phyloP scores from a whole-genome alignment of 2,329 filamentous ascomycete genomes.

The Neonectria hederae region DNA sequence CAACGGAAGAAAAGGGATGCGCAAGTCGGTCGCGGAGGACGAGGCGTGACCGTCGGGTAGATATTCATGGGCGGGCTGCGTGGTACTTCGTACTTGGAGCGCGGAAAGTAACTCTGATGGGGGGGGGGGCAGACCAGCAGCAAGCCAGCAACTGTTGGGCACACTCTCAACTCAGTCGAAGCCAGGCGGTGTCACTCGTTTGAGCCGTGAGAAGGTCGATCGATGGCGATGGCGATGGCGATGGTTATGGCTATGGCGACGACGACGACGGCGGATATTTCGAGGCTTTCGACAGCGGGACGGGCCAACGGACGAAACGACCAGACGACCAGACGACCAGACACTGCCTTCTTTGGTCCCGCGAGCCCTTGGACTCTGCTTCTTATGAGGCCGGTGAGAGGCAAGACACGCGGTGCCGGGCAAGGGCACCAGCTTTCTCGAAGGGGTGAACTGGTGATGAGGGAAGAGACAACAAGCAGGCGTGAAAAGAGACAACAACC shows the following conservation, averaged over 20 bases:
- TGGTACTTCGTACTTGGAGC: constrained; percentile 17
- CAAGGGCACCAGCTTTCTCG: no score
- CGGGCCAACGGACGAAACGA: constrained; percentile 9
- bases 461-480: constrained; percentile 40
- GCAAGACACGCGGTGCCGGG: constrained; percentile 41
- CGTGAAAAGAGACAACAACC: constrained; percentile 44
- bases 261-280: neutral
- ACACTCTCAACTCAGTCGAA: neutral
- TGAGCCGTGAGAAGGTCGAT: neutral
- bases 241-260: no score
- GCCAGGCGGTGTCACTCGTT: neutral
- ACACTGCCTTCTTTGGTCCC: constrained; percentile 3
- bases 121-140: neutral
- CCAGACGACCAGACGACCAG: neutral
- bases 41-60: constrained; percentile 32
- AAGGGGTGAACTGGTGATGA: constrained; percentile 29
- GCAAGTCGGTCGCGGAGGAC: constrained; percentile 31
- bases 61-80: constrained; percentile 30
- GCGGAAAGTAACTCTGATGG: neutral
- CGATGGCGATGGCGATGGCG: neutral
- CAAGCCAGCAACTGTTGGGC: neutral
- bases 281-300: constrained; percentile 5
- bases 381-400: constrained; percentile 44
- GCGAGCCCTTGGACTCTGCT: constrained; percentile 37
- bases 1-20: constrained; percentile 41